phyloP scores from a whole-genome alignment of 2,329 filamentous ascomycete genomes.

The Aspergillaceae sp. region DNA sequence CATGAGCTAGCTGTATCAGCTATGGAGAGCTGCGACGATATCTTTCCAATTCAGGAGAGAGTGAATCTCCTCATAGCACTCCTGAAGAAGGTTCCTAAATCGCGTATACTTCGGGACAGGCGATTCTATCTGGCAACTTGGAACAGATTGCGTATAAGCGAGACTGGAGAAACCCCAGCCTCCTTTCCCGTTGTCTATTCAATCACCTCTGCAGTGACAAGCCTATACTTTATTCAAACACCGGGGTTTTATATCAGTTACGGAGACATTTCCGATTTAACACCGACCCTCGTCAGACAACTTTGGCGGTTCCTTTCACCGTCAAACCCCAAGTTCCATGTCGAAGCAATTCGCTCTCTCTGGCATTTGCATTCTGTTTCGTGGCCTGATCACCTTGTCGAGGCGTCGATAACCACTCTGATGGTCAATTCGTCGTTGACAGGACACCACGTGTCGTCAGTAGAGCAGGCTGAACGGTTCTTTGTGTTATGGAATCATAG shows the following conservation, averaged over 20 bases:
- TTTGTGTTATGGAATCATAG: slow-evolving; percentile 38
- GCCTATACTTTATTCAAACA: slow-evolving; percentile 28
- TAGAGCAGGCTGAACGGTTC: slow-evolving; percentile 31
- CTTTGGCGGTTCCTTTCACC: slow-evolving; percentile 76
- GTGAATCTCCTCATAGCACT: slow-evolving; percentile 51
- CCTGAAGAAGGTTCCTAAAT: slow-evolving; percentile 32
- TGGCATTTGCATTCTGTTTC: slow-evolving; percentile 78
- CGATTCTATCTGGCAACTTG: slow-evolving; percentile 29
- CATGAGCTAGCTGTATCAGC: slow-evolving; percentile 27
- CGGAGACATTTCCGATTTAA: slow-evolving; percentile 49
- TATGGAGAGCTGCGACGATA: slow-evolving; percentile 17
- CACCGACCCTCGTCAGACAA: slow-evolving; percentile 59
- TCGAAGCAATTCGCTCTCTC: slow-evolving; percentile 77
- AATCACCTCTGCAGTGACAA: slow-evolving; percentile 43
- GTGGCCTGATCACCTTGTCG: slow-evolving; percentile 61
- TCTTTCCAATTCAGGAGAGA: slow-evolving; percentile 47
- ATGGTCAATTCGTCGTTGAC: slow-evolving; percentile 47
- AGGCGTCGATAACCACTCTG: slow-evolving; percentile 64
- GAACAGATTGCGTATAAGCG: slow-evolving; percentile 13
- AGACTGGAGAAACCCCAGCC: slow-evolving; percentile 19
- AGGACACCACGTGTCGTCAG: slow-evolving; percentile 21
- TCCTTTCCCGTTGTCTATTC: slow-evolving; percentile 30
- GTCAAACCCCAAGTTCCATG: slow-evolving; percentile 82
- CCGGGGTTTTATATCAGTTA: slow-evolving; percentile 31
- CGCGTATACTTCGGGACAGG: slow-evolving; percentile 25